Evolutionary conservation across 2,329 filamentous ascomycete genomes (phyloP).

Genomic region (Diplodia seriata): DNA sequence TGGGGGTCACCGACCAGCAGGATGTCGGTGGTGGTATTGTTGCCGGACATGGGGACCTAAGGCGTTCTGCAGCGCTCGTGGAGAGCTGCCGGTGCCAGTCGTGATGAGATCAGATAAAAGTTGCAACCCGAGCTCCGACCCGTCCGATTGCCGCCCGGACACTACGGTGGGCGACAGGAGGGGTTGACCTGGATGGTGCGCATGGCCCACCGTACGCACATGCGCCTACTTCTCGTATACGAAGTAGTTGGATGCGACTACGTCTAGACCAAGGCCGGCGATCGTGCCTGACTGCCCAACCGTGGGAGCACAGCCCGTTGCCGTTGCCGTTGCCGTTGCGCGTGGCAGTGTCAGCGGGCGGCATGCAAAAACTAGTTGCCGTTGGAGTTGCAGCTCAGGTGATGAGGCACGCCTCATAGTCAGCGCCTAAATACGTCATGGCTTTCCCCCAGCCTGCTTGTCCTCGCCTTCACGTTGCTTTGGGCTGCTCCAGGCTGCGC

Average conservation of each 20-base stretch:
- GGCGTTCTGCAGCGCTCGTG: constrained; percentile 14
- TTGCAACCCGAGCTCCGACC: constrained; percentile 20
- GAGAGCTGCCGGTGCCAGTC: background rate
- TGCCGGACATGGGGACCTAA: constrained; percentile 42
- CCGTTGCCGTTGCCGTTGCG: background rate
- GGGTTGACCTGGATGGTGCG: background rate
- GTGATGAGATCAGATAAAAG: constrained; percentile 30
- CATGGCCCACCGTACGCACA: background rate
- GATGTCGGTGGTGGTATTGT: constrained; percentile 62
- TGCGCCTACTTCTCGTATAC: background rate
- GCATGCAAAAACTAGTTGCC: background rate
- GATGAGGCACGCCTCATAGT: background rate
- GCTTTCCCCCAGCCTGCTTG: background rate
- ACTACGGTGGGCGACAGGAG: no score
- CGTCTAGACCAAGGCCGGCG: background rate
- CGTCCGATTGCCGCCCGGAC: constrained; percentile 10
- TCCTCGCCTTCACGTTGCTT: background rate
- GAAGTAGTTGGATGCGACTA: no score
- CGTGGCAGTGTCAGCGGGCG: background rate
- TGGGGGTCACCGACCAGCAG: constrained; percentile 59
- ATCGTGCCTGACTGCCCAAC: background rate
- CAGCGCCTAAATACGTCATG: constrained; percentile 5
- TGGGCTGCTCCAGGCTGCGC: background rate
- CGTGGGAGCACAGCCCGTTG: background rate
- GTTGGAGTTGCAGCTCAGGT: background rate